Conservation (phyloP, 2,329 filamentous ascomycete genomes). For the Alternaria consortialis region DNA sequence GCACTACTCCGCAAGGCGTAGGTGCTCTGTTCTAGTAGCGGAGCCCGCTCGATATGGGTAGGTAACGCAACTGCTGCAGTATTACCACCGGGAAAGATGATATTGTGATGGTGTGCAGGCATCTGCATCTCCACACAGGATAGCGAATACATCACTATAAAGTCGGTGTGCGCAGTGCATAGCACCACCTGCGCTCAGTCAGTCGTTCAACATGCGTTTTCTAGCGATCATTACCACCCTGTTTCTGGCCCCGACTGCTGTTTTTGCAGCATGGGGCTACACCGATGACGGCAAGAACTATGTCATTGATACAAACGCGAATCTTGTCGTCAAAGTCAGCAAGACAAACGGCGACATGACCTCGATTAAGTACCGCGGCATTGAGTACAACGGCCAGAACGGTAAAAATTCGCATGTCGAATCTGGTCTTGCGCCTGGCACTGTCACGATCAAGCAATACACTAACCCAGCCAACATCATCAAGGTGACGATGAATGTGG, state of each 20-base stretch:
- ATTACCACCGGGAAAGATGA: slow-evolving; percentile 1
- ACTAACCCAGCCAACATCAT: slow-evolving; percentile 52
- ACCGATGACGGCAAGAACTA: slow-evolving; percentile 52
- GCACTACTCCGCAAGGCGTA: slow-evolving; percentile 5
- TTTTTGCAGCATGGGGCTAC: slow-evolving; percentile 53
- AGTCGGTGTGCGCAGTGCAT: not conserved
- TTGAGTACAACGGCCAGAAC: slow-evolving; percentile 59
- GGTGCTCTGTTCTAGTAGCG: not conserved
- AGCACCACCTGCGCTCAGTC: not conserved
- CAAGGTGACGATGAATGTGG: slow-evolving; percentile 66
- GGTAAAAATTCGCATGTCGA: slow-evolving; percentile 61
- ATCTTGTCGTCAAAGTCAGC: slow-evolving; percentile 40
- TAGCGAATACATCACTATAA: not conserved
- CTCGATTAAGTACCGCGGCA: slow-evolving; percentile 66
- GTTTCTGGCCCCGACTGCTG: slow-evolving; percentile 40
- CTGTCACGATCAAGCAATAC: slow-evolving; percentile 56
- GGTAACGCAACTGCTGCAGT: not conserved
- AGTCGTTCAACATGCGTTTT: slow-evolving; percentile 24
- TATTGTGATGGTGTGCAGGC: not conserved
- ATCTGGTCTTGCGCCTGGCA: slow-evolving; percentile 65
- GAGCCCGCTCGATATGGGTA: not conserved
- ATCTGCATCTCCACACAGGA: not conserved
- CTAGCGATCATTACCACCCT: slow-evolving; percentile 21
- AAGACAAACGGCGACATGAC: slow-evolving; percentile 67
- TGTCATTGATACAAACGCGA: slow-evolving; percentile 47